Evolutionary conservation across 2,329 filamentous ascomycete genomes (phyloP), one percentile per base, ranked within the genome.

Genomic region (Fusarium sp.): DNA sequence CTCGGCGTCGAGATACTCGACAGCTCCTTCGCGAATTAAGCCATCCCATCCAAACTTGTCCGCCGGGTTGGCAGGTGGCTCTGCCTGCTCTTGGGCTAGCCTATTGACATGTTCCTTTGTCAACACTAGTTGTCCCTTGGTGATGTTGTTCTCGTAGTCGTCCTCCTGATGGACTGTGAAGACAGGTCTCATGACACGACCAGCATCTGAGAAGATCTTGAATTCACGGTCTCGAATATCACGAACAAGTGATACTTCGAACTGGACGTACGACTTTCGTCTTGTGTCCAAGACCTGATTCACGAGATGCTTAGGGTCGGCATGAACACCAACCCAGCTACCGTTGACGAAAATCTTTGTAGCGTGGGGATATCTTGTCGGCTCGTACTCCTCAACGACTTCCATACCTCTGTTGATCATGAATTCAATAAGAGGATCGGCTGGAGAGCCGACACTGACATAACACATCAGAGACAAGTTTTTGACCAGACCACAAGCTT

Each of bases 321-420:
- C 91, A 80, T 98, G 95, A 20, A 98, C 93, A 83, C 96, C 97
- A 52, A 98, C 95, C 97, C 97, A 99, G 10, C 96, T 94, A 82
- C 96, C 96, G 80, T 99, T 98, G 77, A 99, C 93, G 79, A 99
- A 99, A 52, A 99, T 93, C 86, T 99, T 99, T 59, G 96, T 99
- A 11, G 96, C 95, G 79, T 97, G 93, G 1, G 96, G 96, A 62
- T 95, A 96, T 58, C 93, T 88, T 69, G 93, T 86, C 11, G 94
- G 93, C 80, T 96, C 94, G 79, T 98, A 99, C 81, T 99, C 96
- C 81, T 99, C 96, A 2, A 99, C 88, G 5, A 98, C 90, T 80
- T 98, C 96, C 94, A 99, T 98, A 79, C 96, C 95, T 74, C 95
- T 89, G 76, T 96, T 93, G 76, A 96, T 94, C 94, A 97, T 90